Evolutionary conservation across 495 filamentous ascomycete genomes (phyloP).

Genomic region (Xylaria grammica): DNA sequence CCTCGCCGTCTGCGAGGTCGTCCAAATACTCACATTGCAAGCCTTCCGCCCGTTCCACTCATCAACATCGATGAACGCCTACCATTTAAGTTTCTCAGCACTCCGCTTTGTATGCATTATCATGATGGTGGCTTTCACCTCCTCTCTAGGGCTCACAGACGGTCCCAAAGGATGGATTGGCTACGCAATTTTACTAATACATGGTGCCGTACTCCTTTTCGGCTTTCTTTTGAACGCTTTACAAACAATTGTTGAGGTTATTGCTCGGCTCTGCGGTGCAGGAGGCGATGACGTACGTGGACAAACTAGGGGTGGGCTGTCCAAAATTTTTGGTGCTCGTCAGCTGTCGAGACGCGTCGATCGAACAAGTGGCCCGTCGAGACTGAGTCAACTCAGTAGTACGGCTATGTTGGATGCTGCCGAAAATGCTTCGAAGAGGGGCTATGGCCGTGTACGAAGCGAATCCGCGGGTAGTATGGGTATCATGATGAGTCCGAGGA

Average conservation of each 20-base stretch:
- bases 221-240: constrained; percentile 93
- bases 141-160: constrained; percentile 76
- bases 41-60: constrained; percentile 89
- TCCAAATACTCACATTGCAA: constrained; percentile 84
- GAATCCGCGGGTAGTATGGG: constrained; percentile 81
- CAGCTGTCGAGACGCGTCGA: constrained; percentile 81
- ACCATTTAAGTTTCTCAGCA: constrained; percentile 82
- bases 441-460: constrained; percentile 76
- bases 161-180: constrained; percentile 91
- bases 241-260: constrained; percentile 86
- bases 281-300: constrained; percentile 74
- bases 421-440: constrained; percentile 67
- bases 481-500: constrained; percentile 60
- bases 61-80: constrained; percentile 96
- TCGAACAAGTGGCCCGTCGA: constrained; percentile 61
- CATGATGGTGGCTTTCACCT: constrained; percentile 85
- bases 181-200: constrained; percentile 86
- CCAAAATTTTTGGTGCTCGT: constrained; percentile 90
- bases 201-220: constrained; percentile 85
- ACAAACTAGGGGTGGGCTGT: constrained; percentile 82
- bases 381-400: constrained; percentile 79
- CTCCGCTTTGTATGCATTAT: constrained; percentile 80
- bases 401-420: constrained; percentile 75
- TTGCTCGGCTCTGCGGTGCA: constrained; percentile 77
- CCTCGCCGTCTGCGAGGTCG: constrained; percentile 91